Conservation (phyloP, 1,284 basidiomycete genomes). For the Pseudozyma hubeiensis region DNA sequence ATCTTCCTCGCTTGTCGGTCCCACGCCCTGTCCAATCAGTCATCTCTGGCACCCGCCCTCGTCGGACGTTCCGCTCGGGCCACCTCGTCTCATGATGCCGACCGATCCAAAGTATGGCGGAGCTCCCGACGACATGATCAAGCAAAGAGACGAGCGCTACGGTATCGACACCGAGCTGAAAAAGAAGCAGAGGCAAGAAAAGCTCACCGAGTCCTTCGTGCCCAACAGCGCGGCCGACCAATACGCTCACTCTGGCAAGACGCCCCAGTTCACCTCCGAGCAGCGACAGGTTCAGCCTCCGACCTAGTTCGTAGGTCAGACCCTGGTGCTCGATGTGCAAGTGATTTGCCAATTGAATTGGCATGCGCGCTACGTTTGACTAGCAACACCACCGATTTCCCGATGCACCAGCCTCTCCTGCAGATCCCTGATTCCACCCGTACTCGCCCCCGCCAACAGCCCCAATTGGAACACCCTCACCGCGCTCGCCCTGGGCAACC, state of each 20-base stretch:
- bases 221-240: slow-evolving; percentile 32
- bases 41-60: slow-evolving; percentile 29
- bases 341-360: too few relatives aligned
- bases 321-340: too few relatives aligned
- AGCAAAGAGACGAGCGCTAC: slow-evolving; percentile 18
- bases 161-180: slow-evolving; percentile 37
- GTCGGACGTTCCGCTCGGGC: slow-evolving; percentile 24
- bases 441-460: slow-evolving; percentile 37
- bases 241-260: slow-evolving; percentile 26
- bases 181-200: slow-evolving; percentile 20
- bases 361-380: slow-evolving; percentile 22
- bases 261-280: slow-evolving; percentile 28
- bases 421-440: slow-evolving; percentile 41
- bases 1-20: neutral
- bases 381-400: slow-evolving; percentile 45
- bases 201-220: slow-evolving; percentile 20
- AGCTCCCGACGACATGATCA: slow-evolving; percentile 16
- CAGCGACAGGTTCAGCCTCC: slow-evolving; percentile 8
- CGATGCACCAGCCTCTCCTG: slow-evolving; percentile 34
- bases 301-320: too few relatives aligned
- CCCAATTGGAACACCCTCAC: slow-evolving; percentile 41
- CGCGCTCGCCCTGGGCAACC: slow-evolving; percentile 26
- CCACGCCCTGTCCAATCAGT: neutral
- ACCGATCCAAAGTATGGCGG: slow-evolving; percentile 25
- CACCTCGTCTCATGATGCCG: slow-evolving; percentile 48